Percentiles rank a stretch among this genome's conserved stretches.
These are phyloP conservation scores for Phialophora chinensis DNA, from an alignment of 2,329 filamentous ascomycete species.

Conservation along the genomic window DNA sequence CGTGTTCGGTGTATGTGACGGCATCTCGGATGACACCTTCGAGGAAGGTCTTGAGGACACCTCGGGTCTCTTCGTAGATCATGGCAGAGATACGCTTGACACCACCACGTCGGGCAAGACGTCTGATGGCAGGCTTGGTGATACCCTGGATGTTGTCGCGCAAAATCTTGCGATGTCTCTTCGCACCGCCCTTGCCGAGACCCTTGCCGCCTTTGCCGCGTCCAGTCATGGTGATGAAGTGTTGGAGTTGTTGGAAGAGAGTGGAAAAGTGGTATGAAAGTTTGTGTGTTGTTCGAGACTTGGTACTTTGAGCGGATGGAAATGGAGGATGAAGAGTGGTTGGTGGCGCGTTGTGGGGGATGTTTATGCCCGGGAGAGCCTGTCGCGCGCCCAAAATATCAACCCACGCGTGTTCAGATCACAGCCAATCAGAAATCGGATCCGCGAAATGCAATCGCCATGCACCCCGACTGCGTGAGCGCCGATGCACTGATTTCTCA, in stretches of 20 bases:
- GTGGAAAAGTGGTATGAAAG: slow-evolving; percentile 30
- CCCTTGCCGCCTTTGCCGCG: slow-evolving; percentile 94
- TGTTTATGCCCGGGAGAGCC: slow-evolving; percentile 33
- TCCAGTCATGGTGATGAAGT: slow-evolving; percentile 63
- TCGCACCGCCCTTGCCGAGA: slow-evolving; percentile 96
- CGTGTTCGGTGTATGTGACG: slow-evolving; percentile 79
- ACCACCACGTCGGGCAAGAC: slow-evolving; percentile 98
- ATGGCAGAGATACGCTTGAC: slow-evolving; percentile 99
- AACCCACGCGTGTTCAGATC: slow-evolving; percentile 33
- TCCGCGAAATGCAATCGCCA: slow-evolving; percentile 39
- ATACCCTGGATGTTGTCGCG: slow-evolving; percentile 99
- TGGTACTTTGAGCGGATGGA: slow-evolving; percentile 27
- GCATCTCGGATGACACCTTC: slow-evolving; percentile 80
- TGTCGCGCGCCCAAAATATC: slow-evolving; percentile 30
- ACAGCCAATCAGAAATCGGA: slow-evolving; percentile 41
- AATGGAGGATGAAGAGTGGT: slow-evolving; percentile 28
- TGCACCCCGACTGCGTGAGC: slow-evolving; percentile 4
- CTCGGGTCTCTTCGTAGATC: slow-evolving; percentile 84
- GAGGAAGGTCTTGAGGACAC: slow-evolving; percentile 81
- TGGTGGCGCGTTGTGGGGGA: slow-evolving; percentile 27
- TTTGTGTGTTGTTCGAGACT: slow-evolving; percentile 15
- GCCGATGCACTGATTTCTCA: slow-evolving; percentile 32
- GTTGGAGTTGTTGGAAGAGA: slow-evolving; percentile 37
- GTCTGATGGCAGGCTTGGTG: slow-evolving; percentile 96
- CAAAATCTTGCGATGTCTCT: slow-evolving; percentile 98